phyloP scores from a whole-genome alignment of 768 basidiomycete species.

The Sutorius australiensis region DNA sequence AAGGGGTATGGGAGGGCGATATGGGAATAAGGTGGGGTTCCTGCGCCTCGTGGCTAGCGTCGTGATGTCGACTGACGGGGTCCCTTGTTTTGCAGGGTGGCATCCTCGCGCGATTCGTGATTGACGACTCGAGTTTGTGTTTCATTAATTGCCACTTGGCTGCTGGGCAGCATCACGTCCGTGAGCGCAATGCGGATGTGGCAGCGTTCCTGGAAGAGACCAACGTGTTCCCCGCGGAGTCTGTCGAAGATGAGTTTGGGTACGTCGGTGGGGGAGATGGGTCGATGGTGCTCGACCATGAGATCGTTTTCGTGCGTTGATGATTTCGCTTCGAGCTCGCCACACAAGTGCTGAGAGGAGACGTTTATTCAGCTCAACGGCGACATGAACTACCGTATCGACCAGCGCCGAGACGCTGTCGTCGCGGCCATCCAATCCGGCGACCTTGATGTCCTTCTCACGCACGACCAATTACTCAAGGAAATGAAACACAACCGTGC shows the following conservation, averaged over 20 bases:
- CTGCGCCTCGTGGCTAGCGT: background rate
- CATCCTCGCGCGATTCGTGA: conserved; percentile 82
- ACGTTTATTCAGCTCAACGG: conserved; percentile 63
- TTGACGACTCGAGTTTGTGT: conserved; percentile 91
- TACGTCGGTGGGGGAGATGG: conserved; percentile 93
- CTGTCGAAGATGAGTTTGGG: conserved; percentile 54
- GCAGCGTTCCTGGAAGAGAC: conserved; percentile 85
- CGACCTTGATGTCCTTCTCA: conserved; percentile 58
- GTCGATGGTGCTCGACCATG: conserved; percentile 90
- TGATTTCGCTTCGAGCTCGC: background rate
- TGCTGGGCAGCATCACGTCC: conserved; percentile 83
- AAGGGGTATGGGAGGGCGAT: conserved; percentile 86
- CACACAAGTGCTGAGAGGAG: background rate
- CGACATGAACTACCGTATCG: conserved; percentile 97
- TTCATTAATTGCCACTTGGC: conserved; percentile 97
- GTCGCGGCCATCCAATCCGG: conserved; percentile 63
- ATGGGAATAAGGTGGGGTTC: conserved; percentile 85
- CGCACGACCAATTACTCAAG: conserved; percentile 86
- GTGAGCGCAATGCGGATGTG: conserved; percentile 82
- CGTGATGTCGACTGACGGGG: background rate
- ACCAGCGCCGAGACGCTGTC: conserved; percentile 83
- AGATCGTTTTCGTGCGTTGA: conserved; percentile 72
- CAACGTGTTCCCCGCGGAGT: conserved; percentile 52
- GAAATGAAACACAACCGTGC: conserved; percentile 86
- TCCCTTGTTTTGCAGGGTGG: conserved; percentile 58